These are phyloP conservation scores for Dactylellina drechsleri DNA, from an alignment of 2,329 filamentous ascomycete genomes.

Conservation along the genomic window DNA sequence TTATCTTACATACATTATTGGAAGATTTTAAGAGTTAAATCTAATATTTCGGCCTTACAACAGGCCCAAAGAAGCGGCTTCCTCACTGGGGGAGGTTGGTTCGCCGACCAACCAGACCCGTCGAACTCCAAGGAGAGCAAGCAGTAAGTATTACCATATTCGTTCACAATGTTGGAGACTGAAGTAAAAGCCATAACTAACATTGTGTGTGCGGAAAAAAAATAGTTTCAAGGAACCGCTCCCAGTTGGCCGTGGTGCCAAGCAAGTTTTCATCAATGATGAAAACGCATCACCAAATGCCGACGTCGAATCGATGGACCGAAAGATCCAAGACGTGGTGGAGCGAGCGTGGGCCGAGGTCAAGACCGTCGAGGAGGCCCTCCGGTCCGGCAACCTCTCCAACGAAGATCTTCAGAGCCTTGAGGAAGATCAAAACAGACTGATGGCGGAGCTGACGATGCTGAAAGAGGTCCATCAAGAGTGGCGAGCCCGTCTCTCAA, in stretches of 20 bases:
- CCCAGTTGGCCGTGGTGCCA: background rate
- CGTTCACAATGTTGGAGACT: no score
- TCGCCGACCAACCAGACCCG: no score
- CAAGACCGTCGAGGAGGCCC: background rate
- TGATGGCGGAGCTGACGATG: background rate
- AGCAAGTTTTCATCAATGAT: background rate
- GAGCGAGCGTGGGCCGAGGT: background rate
- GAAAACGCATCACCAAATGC: background rate
- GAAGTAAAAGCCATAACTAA: background rate
- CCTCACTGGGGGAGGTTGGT: no score
- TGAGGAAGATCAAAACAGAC: background rate
- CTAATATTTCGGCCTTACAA: no score
- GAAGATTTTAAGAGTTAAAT: no score
- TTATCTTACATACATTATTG: no score
- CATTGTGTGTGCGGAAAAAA: background rate
- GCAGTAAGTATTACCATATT: no score
- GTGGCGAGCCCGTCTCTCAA: background rate
- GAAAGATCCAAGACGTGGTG: background rate
- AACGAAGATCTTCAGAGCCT: background rate
- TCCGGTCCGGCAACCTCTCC: background rate
- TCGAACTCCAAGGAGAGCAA: no score
- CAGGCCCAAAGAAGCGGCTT: no score
- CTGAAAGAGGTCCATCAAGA: background rate
- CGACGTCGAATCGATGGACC: background rate
- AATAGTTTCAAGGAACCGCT: background rate